phyloP scores from a whole-genome alignment of 352 stramenopile genomes.

The Phytophthora quininea region DNA sequence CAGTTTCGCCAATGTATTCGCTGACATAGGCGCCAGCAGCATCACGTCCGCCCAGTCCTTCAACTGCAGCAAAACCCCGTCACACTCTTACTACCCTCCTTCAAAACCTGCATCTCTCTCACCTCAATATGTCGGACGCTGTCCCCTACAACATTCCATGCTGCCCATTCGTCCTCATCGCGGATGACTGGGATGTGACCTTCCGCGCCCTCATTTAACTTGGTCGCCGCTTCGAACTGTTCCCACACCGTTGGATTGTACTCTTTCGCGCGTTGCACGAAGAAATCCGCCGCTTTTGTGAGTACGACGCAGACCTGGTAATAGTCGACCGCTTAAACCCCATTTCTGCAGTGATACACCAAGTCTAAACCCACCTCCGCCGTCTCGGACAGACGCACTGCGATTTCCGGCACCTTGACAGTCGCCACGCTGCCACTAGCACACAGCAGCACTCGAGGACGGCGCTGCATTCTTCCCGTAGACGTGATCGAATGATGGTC shows the following conservation, averaged over 20 bases:
- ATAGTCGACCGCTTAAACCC: not conserved
- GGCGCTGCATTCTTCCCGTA: slow-evolving; percentile 12
- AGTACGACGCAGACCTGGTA: slow-evolving; percentile 79
- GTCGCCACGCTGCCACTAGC: slow-evolving; percentile 88
- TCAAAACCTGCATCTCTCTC: not conserved
- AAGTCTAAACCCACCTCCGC: slow-evolving; percentile 50
- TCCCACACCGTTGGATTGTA: slow-evolving; percentile 67
- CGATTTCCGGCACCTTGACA: slow-evolving; percentile 88
- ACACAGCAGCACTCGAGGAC: slow-evolving; percentile 71
- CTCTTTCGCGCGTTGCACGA: slow-evolving; percentile 72
- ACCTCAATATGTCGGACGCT: slow-evolving; percentile 90
- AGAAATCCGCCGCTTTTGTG: slow-evolving; percentile 85
- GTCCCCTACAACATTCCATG: slow-evolving; percentile 83
- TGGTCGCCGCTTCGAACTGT: slow-evolving; percentile 45
- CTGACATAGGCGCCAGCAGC: slow-evolving; percentile 88
- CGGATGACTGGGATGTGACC: slow-evolving; percentile 52
- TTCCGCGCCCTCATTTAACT: not conserved
- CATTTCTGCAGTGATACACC: not conserved
- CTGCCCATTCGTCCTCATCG: slow-evolving; percentile 85
- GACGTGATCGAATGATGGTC: slow-evolving; percentile 18
- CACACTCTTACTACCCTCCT: not conserved
- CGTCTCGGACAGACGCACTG: slow-evolving; percentile 52
- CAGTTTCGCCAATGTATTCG: slow-evolving; percentile 92
- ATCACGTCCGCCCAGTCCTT: slow-evolving; percentile 96
- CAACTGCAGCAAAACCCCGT: slow-evolving; percentile 53